Evolutionary conservation across 352 stramenopile species (phyloP).

Genomic region (Phytopythium boreale): DNA sequence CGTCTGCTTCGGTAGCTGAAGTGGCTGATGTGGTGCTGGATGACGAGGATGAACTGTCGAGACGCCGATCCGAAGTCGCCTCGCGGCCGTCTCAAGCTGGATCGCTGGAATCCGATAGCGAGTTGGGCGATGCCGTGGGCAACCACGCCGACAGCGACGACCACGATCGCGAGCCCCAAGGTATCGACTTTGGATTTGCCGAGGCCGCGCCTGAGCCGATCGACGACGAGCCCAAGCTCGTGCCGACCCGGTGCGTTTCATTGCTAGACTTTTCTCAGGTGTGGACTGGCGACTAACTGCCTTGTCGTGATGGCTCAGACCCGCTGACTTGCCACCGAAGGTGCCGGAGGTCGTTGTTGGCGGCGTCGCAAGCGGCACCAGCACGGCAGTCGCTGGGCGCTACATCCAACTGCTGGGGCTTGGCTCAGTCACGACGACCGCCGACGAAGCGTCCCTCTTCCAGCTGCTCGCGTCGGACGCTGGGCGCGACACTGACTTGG

Average conservation of each 20-base stretch:
- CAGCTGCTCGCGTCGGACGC: slow-evolving; percentile 28
- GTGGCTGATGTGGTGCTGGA: not conserved
- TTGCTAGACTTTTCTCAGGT: not conserved
- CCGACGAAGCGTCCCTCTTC: slow-evolving; percentile 35
- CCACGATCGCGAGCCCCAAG: slow-evolving; percentile 20
- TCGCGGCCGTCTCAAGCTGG: not conserved
- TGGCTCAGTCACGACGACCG: slow-evolving; percentile 40
- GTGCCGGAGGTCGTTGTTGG: slow-evolving; percentile 62
- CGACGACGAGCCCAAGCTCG: slow-evolving; percentile 2
- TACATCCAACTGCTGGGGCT: slow-evolving; percentile 75
- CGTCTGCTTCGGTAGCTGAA: not conserved
- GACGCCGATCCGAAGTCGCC: not conserved
- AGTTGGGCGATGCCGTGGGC: not conserved
- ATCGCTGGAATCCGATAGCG: not conserved
- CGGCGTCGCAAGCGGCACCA: slow-evolving; percentile 29
- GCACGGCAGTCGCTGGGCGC: slow-evolving; percentile 43
- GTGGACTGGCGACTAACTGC: not conserved
- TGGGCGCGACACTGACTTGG: slow-evolving; percentile 41
- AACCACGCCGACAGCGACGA: slow-evolving; percentile 11
- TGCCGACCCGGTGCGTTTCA: not conserved
- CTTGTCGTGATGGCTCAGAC: slow-evolving; percentile 10
- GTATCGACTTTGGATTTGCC: slow-evolving; percentile 46
- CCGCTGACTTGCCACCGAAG: slow-evolving; percentile 36
- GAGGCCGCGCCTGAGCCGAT: slow-evolving; percentile 10
- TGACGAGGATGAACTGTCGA: not conserved